phyloP scores from a whole-genome alignment of 2,329 filamentous ascomycete genomes.

The Blastomyces gilchristii region DNA sequence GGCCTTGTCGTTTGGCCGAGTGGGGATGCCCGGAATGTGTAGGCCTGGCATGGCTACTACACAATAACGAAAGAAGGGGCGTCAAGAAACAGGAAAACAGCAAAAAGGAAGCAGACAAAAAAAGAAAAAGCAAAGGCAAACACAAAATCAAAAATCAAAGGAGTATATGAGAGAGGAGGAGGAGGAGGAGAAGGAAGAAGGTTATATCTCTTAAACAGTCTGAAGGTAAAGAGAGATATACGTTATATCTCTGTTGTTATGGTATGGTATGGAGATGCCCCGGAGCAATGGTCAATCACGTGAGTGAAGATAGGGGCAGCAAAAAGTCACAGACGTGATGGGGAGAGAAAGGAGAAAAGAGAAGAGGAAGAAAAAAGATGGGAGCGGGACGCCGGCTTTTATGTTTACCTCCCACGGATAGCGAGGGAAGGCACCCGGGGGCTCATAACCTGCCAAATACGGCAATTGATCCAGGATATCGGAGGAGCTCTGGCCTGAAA shows the following conservation, averaged over 20 bases:
- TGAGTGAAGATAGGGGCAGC: neutral
- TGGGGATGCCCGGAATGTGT: neutral
- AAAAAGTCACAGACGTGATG: neutral
- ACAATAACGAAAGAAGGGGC: neutral
- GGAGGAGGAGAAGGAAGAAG: neutral
- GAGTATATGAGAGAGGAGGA: neutral
- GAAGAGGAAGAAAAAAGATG: neutral
- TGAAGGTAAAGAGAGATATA: too few species aligned
- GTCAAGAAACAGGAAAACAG: slow-evolving; percentile 5
- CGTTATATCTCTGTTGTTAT: neutral
- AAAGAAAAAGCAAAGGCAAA: neutral
- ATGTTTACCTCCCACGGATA: neutral
- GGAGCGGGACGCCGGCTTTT: neutral
- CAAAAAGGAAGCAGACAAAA: neutral
- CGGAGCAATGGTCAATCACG: neutral
- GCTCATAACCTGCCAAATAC: slow-evolving; percentile 8
- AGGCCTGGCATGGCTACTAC: neutral
- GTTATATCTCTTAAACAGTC: neutral
- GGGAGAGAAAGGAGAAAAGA: slow-evolving; percentile 1
- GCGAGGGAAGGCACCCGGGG: neutral
- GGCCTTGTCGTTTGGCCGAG: neutral
- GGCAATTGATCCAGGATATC: slow-evolving; percentile 8
- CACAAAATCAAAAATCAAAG: neutral
- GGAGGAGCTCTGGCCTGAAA: neutral
- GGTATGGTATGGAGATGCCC: neutral